Evolutionary conservation across 176 grass and related monocot genomes (phyloP).

Genomic region (Ampelocalamus luodianensis): DNA sequence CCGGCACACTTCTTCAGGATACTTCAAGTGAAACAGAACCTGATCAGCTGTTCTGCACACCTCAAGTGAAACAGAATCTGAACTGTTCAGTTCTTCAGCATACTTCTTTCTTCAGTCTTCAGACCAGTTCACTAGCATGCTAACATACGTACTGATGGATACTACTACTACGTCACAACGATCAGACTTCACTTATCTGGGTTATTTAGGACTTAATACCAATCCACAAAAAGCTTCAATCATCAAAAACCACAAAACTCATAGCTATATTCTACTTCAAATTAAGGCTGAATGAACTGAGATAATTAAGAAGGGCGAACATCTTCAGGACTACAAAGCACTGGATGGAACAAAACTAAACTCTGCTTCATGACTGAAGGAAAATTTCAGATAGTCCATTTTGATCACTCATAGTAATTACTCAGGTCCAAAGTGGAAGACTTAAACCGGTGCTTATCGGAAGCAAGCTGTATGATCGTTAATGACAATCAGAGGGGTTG

Average conservation of each 20-base stretch:
- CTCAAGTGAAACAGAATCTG: conserved; percentile 15
- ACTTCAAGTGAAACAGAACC: conserved; percentile 31
- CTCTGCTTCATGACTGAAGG: neutral
- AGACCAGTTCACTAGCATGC: conserved; percentile 25
- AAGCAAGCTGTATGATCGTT: too few species aligned
- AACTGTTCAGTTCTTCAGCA: neutral
- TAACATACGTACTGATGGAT: neutral
- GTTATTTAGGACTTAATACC: neutral
- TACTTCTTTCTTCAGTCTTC: conserved; percentile 20
- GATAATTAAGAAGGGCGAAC: neutral
- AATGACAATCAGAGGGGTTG: too few species aligned
- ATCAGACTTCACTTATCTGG: neutral
- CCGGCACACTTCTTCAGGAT: neutral
- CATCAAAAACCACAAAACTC: neutral
- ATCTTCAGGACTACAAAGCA: conserved; percentile 6
- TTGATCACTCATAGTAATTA: neutral
- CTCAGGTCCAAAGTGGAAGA: neutral
- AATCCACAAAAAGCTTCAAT: neutral
- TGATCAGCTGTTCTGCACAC: neutral
- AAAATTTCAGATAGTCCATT: neutral
- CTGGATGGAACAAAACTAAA: neutral
- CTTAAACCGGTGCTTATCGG: neutral
- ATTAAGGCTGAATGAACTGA: conserved; percentile 20
- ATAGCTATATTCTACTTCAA: neutral
- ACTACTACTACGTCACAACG: neutral